Base-by-base conservation (phyloP, 2,329 filamentous ascomycete genomes). In the Thielaviopsis musarum region DNA sequence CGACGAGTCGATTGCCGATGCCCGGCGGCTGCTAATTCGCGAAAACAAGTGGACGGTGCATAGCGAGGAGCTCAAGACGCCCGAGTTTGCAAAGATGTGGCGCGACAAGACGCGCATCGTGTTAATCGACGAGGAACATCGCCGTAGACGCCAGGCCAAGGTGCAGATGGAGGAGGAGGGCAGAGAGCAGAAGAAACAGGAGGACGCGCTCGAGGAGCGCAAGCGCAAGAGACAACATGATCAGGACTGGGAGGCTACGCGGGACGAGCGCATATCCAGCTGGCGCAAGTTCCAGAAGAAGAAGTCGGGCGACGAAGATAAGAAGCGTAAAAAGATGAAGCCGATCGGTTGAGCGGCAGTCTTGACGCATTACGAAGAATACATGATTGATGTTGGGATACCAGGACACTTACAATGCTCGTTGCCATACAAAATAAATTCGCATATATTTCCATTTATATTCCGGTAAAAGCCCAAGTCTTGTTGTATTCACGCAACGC, bases 81-180 rank as follows among this genome's bases (percentile, higher is more conserved):
- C 85, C 15, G 83, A 87, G 54, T 97, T 97, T 69, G 84, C 84
- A 65, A 80, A 79, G 66, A 83, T 87, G 69, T 98, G 93, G 93
- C 83, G 88, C 65, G 83, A 91, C 70, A 97, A 96, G 80, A 82
- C 88, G 13, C 86, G 88, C 65, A 81, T 85, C 68, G 93, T 98
- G 52, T 80, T 98, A 65, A 83, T 96, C 66, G 93, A 98, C 67
- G 91, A 94, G 69, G 93, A 97, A 74, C 81, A 90, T 67, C 80
- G 93, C 57, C 78, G 89, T 59, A 78, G 88, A 62, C 80, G 90
- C 65, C 91, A 95, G 77, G 72, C 91, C 70, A 94, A 95, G 75
- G 93, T 88, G 49, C 87, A 93, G 76, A 86, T 98, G 84, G 89
- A 95, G 72, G 93, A 98, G 71, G 91, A 98, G 71, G 93, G 93